phyloP scores from a whole-genome alignment of 345 rosid species.

The Ceriops decandra region DNA sequence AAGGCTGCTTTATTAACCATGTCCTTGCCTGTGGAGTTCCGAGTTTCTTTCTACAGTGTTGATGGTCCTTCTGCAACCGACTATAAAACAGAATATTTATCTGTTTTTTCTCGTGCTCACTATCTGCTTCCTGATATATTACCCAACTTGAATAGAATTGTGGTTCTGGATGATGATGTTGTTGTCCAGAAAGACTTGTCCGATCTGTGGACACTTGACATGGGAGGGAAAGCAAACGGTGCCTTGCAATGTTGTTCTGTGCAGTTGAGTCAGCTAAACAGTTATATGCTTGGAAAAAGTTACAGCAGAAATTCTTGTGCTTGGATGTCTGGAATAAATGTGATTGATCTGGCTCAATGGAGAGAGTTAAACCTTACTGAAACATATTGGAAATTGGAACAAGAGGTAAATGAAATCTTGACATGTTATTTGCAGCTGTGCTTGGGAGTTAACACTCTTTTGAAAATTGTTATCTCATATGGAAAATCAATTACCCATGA shows the following conservation, averaged over 20 bases:
- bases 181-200: slow-evolving; percentile 85
- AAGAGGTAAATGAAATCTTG: slow-evolving; percentile 46
- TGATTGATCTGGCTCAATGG: slow-evolving; percentile 80
- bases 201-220: slow-evolving; percentile 58
- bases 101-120: slow-evolving; percentile 72
- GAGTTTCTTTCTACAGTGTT: slow-evolving; percentile 48
- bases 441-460: not conserved
- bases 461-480: slow-evolving; percentile 2
- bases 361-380: slow-evolving; percentile 51
- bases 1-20: slow-evolving; percentile 40
- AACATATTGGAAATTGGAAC: slow-evolving; percentile 48
- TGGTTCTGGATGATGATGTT: slow-evolving; percentile 88
- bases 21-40: slow-evolving; percentile 77
- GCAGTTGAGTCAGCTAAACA: slow-evolving; percentile 58
- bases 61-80: slow-evolving; percentile 35
- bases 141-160: slow-evolving; percentile 55
- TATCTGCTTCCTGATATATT: slow-evolving; percentile 77
- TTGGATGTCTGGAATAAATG: slow-evolving; percentile 94
- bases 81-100: slow-evolving; percentile 59
- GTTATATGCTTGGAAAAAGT: slow-evolving; percentile 41
- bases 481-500: not conserved
- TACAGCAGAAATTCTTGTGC: slow-evolving; percentile 50
- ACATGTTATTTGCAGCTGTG: slow-evolving; percentile 1
- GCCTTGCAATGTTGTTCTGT: slow-evolving; percentile 68
- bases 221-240: slow-evolving; percentile 84